Evolutionary conservation across 345 rosid species (phyloP).

Genomic region (Eucalyptus coolabah): DNA sequence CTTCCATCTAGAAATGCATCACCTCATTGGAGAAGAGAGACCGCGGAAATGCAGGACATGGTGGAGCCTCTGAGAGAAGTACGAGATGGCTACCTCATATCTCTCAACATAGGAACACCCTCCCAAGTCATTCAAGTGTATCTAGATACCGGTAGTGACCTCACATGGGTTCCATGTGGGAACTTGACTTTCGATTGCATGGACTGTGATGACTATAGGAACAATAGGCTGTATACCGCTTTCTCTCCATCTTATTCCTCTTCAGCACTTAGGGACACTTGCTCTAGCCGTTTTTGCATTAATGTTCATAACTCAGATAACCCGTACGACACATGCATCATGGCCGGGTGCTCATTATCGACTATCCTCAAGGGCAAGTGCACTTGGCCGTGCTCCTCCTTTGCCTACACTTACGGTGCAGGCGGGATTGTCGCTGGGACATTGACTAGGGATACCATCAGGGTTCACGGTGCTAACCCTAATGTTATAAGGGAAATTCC

Average conservation of each 20-base stretch:
- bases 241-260: constrained; percentile 66
- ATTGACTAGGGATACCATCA: constrained; percentile 54
- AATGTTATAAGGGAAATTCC: constrained; percentile 25
- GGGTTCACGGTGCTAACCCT: constrained; percentile 23
- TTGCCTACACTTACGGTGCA: constrained; percentile 79
- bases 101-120: constrained; percentile 69
- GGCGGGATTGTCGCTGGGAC: constrained; percentile 50
- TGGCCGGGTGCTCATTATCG: constrained; percentile 61
- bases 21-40: neutral
- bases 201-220: constrained; percentile 53
- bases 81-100: constrained; percentile 69
- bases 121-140: constrained; percentile 60
- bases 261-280: constrained; percentile 39
- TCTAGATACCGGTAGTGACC: constrained; percentile 90
- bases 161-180: constrained; percentile 90
- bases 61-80: constrained; percentile 48
- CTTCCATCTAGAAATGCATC: neutral
- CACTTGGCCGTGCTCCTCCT: constrained; percentile 71
- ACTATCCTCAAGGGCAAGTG: constrained; percentile 44
- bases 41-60: constrained; percentile 3
- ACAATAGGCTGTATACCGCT: constrained; percentile 8
- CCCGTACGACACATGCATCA: constrained; percentile 52
- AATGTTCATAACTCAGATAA: constrained; percentile 71
- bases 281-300: constrained; percentile 42
- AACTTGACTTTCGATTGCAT: constrained; percentile 61